A percentile compares a stretch with the other conserved stretches of the same genome.
phyloP scores from a whole-genome alignment of 257 asterid species.

The Solanum verrucosum region DNA sequence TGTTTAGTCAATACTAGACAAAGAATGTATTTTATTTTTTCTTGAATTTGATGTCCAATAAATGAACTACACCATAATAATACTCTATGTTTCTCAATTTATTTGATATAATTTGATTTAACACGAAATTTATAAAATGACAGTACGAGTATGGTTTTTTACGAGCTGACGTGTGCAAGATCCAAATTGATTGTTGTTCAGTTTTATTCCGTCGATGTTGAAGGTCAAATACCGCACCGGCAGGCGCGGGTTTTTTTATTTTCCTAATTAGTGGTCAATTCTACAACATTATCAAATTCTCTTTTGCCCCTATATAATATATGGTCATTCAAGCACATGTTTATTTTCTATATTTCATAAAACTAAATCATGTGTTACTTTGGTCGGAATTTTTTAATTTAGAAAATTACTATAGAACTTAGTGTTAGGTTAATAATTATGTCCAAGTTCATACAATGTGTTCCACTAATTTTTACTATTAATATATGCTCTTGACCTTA shows the following conservation, averaged over 20 bases:
- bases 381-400: neutral
- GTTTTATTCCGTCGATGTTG: neutral
- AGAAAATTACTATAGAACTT: neutral
- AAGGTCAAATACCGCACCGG: neutral
- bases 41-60: neutral
- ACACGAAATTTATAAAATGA: too few species aligned
- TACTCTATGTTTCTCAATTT: too few species aligned
- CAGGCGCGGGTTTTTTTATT: neutral
- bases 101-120: too few species aligned
- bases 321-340: neutral
- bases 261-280: neutral
- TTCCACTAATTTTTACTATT: neutral
- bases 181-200: neutral
- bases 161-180: neutral
- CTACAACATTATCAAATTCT: neutral
- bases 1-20: neutral
- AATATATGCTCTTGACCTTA: neutral
- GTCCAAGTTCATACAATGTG: neutral
- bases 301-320: neutral
- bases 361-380: neutral
- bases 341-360: neutral
- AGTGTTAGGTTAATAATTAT: neutral
- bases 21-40: too few species aligned
- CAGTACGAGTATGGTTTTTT: too few species aligned
- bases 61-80: neutral